Evolutionary conservation across 1,284 basidiomycete species (phyloP), one percentile per base, ranked within the genome.

Genomic region (Ceratobasidium sp.): DNA sequence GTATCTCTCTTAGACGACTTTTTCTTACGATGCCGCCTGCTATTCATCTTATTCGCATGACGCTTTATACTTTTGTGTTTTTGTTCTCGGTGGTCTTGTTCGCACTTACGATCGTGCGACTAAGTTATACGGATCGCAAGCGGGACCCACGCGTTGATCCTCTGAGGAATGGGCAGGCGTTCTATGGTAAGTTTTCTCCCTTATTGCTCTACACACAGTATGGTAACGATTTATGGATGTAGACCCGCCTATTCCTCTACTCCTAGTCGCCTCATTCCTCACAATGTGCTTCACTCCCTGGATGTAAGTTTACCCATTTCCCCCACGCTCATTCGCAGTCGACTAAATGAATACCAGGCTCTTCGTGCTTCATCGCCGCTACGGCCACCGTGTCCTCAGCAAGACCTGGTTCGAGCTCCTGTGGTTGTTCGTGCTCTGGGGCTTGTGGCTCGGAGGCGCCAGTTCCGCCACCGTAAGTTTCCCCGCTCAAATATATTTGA

Each of bases 351-450:
- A 70, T 70, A 8, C 6, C 44, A 73, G 70, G 70, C 41, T 73
- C 55, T 73, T 60, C 41, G 41, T 73, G 7, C 33, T 73, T 41
- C 57, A 73, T 41, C 70, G 70, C 27, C 70, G 70, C 27, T 62
- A 60, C 35, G 70, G 70, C 30, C 70, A 73, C 44, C 70, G 70
- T 23, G 35, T 73, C 55, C 44, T 73, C 3, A 73, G 35, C 70
- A 73, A 73, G 57, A 73, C 70, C 23, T 73, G 70, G 70, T 73
- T 73, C 57, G 70, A 73, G 57, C 70, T 73, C 23, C 55, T 73
- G 38, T 23, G 35, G 5, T 44, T 73, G 27, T 73, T 73, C 44
- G 41, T 73, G 41, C 57, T 73, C 44, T 73, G 70, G 70, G 70
- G 27, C 30, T 44, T 73, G 57, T 73, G 70, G 70, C 57, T 73